Evolutionary conservation across 2,329 filamentous ascomycete species (phyloP), one percentile per base, ranked within the genome.

Genomic region (Monosporascus cannonballus): DNA sequence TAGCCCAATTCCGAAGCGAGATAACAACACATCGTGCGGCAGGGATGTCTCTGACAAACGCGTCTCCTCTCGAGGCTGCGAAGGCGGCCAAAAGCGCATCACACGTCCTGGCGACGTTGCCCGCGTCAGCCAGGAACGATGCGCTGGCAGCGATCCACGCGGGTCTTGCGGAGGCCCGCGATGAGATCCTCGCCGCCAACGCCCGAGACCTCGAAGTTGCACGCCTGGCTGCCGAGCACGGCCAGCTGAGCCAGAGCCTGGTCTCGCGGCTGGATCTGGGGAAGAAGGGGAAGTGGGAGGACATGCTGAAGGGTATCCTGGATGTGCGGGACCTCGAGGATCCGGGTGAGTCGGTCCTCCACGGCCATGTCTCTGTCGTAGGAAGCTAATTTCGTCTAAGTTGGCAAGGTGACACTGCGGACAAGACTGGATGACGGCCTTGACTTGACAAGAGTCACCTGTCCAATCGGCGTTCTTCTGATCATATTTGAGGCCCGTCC

Each of bases 401-500:
- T 97, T 64, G 93, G 93, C 64, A 87, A 87, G 67, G 79, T 94
- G 51, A 92, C 90, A 41, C 76, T 96, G 64, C 84, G 87, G 57
- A 97, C 91, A 45, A 81, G 86, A 53, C 80, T 99, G 11, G 94
- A 97, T 69, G 88, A 96, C 61, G 87, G 86, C 50, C 80, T 99
- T 50, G 79, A 86, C 50, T 80, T 99, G 54, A 90, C 96, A 67
- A 85, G 92, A 57, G 88, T 96, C 47, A 91, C 90, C 41, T 96
- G 90, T 68, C 94, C 94, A 6, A 97, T 99, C 61, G 94, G 94
- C 54, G 92, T 97, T n/a, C 82, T 99, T 42, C 81, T 99, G 60
- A 94, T 99, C 72, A 97, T 99, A 66, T 99, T 99, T 67, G 94
- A 99, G 74, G 94, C 94, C 37, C 87, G 94, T 7, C 94, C 94